Evolutionary conservation across 306 rosid species (phyloP).

Genomic region (Dicorynia guianensis): DNA sequence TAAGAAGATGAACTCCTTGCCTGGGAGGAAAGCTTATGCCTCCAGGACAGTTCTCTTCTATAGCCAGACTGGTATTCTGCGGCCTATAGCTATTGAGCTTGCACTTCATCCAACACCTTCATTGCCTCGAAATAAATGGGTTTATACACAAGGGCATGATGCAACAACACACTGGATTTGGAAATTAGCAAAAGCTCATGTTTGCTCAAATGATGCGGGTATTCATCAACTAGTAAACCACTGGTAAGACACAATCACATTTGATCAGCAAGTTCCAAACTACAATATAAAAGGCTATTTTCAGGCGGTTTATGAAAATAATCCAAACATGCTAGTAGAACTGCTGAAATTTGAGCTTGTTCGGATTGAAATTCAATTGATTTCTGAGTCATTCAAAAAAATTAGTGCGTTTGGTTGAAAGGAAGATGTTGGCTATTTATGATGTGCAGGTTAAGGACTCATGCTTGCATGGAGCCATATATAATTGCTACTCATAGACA

Average conservation of each 20-base stretch:
- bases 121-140: slow-evolving; percentile 56
- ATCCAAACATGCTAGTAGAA: neutral
- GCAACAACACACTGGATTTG: slow-evolving; percentile 90
- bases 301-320: neutral
- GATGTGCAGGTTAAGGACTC: slow-evolving; percentile 91
- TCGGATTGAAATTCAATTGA: slow-evolving; percentile 15
- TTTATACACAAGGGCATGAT: slow-evolving; percentile 82
- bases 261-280: slow-evolving; percentile 24
- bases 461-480: slow-evolving; percentile 93
- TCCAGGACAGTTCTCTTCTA: slow-evolving; percentile 78
- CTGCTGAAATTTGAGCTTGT: neutral
- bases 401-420: slow-evolving; percentile 7
- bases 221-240: slow-evolving; percentile 95
- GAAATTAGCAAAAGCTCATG: slow-evolving; percentile 99
- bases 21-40: slow-evolving; percentile 84
- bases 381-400: neutral
- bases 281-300: neutral
- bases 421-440: slow-evolving; percentile 34
- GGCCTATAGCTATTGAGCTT: slow-evolving; percentile 88
- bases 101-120: slow-evolving; percentile 72
- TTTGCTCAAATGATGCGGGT: slow-evolving; percentile 87
- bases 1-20: slow-evolving; percentile 79
- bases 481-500: slow-evolving; percentile 92
- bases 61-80: slow-evolving; percentile 52
- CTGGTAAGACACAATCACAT: slow-evolving; percentile 58